Base-by-base conservation (phyloP, 1,284 basidiomycete species). In the Irpex lacteus region DNA sequence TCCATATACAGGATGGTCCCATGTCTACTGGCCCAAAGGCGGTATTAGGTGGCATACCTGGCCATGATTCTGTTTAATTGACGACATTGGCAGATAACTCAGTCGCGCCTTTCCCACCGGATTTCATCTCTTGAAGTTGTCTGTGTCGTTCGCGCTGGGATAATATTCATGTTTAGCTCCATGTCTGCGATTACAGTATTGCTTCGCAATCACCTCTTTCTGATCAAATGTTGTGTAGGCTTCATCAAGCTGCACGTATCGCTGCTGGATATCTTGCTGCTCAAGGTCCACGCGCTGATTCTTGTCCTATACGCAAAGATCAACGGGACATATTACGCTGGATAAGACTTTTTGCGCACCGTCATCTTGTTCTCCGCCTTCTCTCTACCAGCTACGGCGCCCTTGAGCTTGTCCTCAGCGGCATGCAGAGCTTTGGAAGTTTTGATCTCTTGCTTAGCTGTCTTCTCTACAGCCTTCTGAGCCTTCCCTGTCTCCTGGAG, bases 401-500 rank as follows among this genome's bases (percentile, higher is more conserved):
- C 47, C 18, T 61, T 60, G 21, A 63, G 59, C 44, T 60, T 61
- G 9, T 60, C 52, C 38, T 66, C 44, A 4, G 60, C 61, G 13
- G 36, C 61, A n/a, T 65, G 58, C 9, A 66, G 9, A 3, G 21
- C 32, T 59, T 66, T 64, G 4, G 60, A 49, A 5, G 67, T 62
- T 58, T 66, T 66, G 21, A 40, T 36, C 49, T 57, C 26, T 36
- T 64, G 19, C 44, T 68, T 66, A 3, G 32, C 26, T 8, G 64
- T 50, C 52, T 63, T 62, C n/a, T 65, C 32, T 6, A 63, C 38
- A 6, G 58, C 59, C 26, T 65, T 60, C 38, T 63, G 47, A 8
- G 66, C 67, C 34, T 68, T 67, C 47, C 60, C 53, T 5, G 60
- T 58, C 21, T 65, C 67, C 67, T 68, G 34, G 18, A 15, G 19